phyloP scores from a whole-genome alignment of 805 yeast genomes.

The Saccharomycopsis sp. region DNA sequence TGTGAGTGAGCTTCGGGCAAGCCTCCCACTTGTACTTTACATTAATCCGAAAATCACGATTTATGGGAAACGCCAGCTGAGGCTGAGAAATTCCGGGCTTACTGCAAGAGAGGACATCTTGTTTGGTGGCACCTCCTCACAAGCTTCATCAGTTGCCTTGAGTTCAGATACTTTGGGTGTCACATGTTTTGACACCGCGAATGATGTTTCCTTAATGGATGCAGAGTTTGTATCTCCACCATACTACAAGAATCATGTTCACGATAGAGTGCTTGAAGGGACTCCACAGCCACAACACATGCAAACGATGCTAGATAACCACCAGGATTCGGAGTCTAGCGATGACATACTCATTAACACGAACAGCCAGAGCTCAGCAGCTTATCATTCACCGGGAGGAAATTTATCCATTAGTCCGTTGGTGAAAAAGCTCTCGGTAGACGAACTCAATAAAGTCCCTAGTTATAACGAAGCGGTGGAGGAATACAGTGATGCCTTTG shows the following conservation, averaged over 20 bases:
- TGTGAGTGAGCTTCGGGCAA: constrained; percentile 81
- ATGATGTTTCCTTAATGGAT: too few species aligned
- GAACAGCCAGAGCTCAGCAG: too few species aligned
- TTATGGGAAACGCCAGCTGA: constrained; percentile 40
- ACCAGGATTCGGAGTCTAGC: too few species aligned
- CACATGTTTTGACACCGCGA: too few species aligned
- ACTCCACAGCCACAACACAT: too few species aligned
- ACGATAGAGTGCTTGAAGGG: constrained; percentile 73
- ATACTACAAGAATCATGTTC: constrained; percentile 66
- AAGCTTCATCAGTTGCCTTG: neutral
- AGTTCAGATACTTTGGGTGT: neutral
- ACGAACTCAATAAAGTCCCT: constrained; percentile 58
- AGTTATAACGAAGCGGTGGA: constrained; percentile 74
- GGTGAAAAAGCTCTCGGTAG: constrained; percentile 10
- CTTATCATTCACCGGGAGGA: too few species aligned
- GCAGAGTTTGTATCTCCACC: constrained; percentile 71
- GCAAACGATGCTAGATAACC: too few species aligned
- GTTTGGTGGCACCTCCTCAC: too few species aligned
- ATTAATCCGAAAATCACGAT: constrained; percentile 76
- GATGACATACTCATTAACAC: too few species aligned
- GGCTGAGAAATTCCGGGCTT: too few species aligned
- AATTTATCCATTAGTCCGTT: too few species aligned
- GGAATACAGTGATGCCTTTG: constrained; percentile 25
- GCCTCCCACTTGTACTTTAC: constrained; percentile 69
- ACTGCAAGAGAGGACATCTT: too few species aligned